Base-by-base conservation (phyloP, 441 rosid species). In the Bruguiera hainesii region DNA sequence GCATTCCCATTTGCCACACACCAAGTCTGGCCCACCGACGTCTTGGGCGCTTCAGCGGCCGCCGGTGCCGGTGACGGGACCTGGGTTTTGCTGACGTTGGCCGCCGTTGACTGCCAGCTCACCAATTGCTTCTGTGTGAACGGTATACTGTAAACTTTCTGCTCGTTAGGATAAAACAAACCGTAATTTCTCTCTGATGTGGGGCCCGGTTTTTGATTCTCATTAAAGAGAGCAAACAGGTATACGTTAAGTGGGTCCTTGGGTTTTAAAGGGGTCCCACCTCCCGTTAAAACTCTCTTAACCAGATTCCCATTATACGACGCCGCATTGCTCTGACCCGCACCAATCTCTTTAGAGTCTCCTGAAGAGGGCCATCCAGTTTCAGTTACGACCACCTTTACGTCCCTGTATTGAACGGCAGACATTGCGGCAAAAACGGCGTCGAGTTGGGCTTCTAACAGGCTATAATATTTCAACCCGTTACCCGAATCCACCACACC, bases 311-410 rank as follows among this genome's bases (percentile, higher is more conserved):
- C 97, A 68, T 93, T 93, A 64, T 93, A 93, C 29, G 94, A 80
- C 10, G 89, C 94, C 6, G 97, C 98, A 75, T 93, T 88, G 9
- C 23, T 81, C 5, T 81, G 4, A 16, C 82, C 76, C 0, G 98
- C 98, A 4, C 97, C 98, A 16, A 81, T 21, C 73, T 93, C 94
- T 20, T 79, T 78, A 39, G 80, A 84, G n/a, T 89, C 94, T 5
- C 98, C 98, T 13, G 81, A 65, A 0, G 97, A 88, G 0, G 98
- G 97, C 98, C 98, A 90, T 0, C 98, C 98, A 4, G 98, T 93
- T 57, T 93, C 98, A 1, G 92, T 89, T 7, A 93, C 92, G 3
- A 85, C 84, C 55, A 90, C 42, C 58, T 77, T 75, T 1, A 93
- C 74, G 42, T 88, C 96, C 18, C 83, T 84, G 64, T 75, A 87